Conservation (phyloP, 495 filamentous ascomycete genomes). For the Trichoderma orchidacearum region DNA sequence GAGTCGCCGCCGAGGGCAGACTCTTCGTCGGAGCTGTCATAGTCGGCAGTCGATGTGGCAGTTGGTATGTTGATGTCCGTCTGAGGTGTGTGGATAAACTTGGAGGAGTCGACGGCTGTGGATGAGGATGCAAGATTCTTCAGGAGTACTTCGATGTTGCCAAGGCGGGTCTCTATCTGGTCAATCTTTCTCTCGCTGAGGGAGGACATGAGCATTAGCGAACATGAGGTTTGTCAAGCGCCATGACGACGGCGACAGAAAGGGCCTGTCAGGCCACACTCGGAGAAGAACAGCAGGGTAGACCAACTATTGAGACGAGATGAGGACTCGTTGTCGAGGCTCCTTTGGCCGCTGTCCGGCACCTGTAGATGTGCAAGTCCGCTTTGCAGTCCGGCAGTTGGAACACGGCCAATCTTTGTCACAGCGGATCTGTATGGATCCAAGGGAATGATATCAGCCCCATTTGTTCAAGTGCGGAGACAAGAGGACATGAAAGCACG, state of each 20-base stretch:
- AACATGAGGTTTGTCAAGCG: background rate
- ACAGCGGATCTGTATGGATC: constrained; percentile 41
- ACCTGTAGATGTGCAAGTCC: constrained; percentile 42
- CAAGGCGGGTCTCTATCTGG: constrained; percentile 47
- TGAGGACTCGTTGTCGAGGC: constrained; percentile 46
- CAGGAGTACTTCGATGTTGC: constrained; percentile 41
- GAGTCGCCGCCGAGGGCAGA: constrained; percentile 46
- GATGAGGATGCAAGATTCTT: constrained; percentile 21
- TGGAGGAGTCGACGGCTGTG: background rate
- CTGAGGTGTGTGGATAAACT: background rate
- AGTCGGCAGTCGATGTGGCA: constrained; percentile 1
- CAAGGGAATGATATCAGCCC: constrained; percentile 24
- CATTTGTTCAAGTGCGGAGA: background rate
- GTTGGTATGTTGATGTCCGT: background rate
- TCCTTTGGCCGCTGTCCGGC: constrained; percentile 44
- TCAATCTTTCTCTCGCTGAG: constrained; percentile 56
- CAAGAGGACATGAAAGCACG: background rate
- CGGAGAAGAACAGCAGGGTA: too few relatives aligned
- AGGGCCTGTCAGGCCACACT: too few relatives aligned
- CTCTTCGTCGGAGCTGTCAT: constrained; percentile 13
- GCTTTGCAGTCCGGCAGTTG: constrained; percentile 47
- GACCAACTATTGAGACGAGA: constrained; percentile 55
- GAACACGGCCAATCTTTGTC: constrained; percentile 55
- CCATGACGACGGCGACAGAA: background rate
- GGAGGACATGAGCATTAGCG: background rate